Percentiles rank a stretch among this genome's conserved stretches.
phyloP scores from a whole-genome alignment of 2,329 filamentous ascomycete species.

The Penicillium sp. region DNA sequence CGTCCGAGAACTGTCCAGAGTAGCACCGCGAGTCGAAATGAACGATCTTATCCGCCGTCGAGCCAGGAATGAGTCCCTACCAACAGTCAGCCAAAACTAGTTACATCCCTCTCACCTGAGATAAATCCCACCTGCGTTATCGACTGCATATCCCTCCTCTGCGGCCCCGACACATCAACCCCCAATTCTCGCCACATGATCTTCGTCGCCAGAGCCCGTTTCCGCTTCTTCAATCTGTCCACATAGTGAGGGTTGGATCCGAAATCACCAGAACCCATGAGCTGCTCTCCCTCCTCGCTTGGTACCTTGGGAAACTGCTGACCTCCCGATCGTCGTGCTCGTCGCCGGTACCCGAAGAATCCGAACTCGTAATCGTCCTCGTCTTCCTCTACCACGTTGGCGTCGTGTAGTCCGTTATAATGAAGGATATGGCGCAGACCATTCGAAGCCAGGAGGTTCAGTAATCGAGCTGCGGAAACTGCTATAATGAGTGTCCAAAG shows the following conservation, averaged over 20 bases:
- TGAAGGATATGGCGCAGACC: constrained; percentile 47
- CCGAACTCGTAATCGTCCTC: too few species aligned
- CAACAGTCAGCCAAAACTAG: too few species aligned
- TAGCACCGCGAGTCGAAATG: constrained; percentile 81
- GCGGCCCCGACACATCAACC: constrained; percentile 57
- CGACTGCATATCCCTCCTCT: too few species aligned
- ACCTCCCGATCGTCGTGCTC: too few species aligned
- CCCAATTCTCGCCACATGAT: constrained; percentile 77
- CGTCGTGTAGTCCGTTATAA: too few species aligned
- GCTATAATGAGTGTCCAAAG: too few species aligned
- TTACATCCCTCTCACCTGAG: constrained; percentile 46
- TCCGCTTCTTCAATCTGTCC: constrained; percentile 47
- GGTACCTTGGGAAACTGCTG: too few species aligned
- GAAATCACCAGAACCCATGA: constrained; percentile 78
- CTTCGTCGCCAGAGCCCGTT: constrained; percentile 54
- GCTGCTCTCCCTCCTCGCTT: constrained; percentile 61
- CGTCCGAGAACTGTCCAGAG: constrained; percentile 90
- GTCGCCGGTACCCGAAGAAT: too few species aligned
- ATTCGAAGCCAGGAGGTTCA: too few species aligned
- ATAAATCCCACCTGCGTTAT: too few species aligned
- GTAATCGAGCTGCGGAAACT: too few species aligned
- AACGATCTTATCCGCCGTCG: constrained; percentile 73
- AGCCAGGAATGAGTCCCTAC: constrained; percentile 68
- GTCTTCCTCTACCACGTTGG: too few species aligned
- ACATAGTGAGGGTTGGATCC: constrained; percentile 56